Evolutionary conservation across 768 basidiomycete genomes (phyloP).

Genomic region (Lactarius hengduanensis): DNA sequence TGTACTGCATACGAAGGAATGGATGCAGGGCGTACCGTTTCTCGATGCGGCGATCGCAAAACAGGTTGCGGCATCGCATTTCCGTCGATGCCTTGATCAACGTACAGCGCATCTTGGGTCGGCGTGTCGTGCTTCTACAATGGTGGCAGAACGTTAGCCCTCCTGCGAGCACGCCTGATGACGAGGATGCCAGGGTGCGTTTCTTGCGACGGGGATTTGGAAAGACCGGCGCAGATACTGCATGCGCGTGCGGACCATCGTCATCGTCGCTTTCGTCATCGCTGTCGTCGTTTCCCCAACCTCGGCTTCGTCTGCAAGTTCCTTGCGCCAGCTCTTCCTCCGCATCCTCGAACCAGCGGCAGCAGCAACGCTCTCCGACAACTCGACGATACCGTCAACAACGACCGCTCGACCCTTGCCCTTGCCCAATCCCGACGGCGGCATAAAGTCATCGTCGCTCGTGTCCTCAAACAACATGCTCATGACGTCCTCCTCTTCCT

Average conservation of each 20-base stretch:
- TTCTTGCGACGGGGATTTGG: background rate
- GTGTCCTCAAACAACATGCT: background rate
- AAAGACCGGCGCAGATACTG: background rate
- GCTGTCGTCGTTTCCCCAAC: background rate
- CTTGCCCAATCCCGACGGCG: background rate
- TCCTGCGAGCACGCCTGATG: no score
- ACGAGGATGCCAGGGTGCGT: background rate
- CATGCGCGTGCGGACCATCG: background rate
- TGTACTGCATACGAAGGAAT: background rate
- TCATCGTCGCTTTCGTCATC: no score
- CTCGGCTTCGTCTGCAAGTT: slow-evolving; percentile 4
- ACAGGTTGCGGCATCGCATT: slow-evolving; percentile 10
- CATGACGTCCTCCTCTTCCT: slow-evolving; percentile 14
- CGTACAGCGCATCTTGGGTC: slow-evolving; percentile 23
- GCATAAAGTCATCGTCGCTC: background rate
- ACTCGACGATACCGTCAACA: background rate
- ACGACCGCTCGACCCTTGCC: background rate
- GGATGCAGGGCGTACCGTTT: slow-evolving; percentile 26
- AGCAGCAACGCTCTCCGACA: background rate
- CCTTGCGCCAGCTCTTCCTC: slow-evolving; percentile 20
- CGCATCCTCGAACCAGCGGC: background rate
- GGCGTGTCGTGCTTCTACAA: slow-evolving; percentile 13
- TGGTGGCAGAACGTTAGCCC: slow-evolving; percentile 21
- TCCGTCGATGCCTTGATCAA: background rate
- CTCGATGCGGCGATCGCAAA: slow-evolving; percentile 24